These are phyloP conservation scores for Leptoxyphium fumago DNA, from an alignment of 2,329 filamentous ascomycete species.

Conservation along the genomic window DNA sequence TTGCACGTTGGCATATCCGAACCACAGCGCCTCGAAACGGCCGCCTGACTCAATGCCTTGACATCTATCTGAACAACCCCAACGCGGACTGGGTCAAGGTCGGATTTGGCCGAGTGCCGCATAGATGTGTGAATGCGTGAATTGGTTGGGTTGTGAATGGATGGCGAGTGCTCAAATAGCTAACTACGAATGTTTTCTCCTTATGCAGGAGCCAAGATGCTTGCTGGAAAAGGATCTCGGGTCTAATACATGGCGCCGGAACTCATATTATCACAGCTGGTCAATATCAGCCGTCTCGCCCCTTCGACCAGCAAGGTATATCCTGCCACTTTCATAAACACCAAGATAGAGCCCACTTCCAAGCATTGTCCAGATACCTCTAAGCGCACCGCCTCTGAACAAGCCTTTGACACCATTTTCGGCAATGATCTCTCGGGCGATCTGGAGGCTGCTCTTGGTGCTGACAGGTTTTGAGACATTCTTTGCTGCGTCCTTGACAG, in stretches of 20 bases:
- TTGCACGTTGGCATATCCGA: too few species aligned
- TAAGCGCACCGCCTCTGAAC: slow-evolving; percentile 60
- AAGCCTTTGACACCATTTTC: slow-evolving; percentile 58
- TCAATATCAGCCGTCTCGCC: slow-evolving; percentile 26
- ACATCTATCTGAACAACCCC: too few species aligned
- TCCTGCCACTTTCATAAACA: slow-evolving; percentile 67
- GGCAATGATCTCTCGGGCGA: slow-evolving; percentile 49
- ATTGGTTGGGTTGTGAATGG: too few species aligned
- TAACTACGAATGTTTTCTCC: too few species aligned
- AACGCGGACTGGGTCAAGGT: too few species aligned
- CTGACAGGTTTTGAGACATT: slow-evolving; percentile 18
- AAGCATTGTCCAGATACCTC: slow-evolving; percentile 66
- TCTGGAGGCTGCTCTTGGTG: slow-evolving; percentile 34
- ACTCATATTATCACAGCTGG: slow-evolving; percentile 7
- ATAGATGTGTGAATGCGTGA: too few species aligned
- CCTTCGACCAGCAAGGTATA: slow-evolving; percentile 30
- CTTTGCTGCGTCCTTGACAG: slow-evolving; percentile 16
- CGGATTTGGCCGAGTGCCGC: too few species aligned
- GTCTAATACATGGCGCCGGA: not conserved
- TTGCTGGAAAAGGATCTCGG: too few species aligned
- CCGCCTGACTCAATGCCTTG: too few species aligned
- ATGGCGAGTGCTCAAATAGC: too few species aligned
- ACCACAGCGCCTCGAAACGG: too few species aligned
- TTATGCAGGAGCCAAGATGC: too few species aligned
- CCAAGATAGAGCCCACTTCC: slow-evolving; percentile 76